These are phyloP conservation scores for Pichia scutulata DNA, from an alignment of 805 yeast genomes.

Conservation along the genomic window DNA sequence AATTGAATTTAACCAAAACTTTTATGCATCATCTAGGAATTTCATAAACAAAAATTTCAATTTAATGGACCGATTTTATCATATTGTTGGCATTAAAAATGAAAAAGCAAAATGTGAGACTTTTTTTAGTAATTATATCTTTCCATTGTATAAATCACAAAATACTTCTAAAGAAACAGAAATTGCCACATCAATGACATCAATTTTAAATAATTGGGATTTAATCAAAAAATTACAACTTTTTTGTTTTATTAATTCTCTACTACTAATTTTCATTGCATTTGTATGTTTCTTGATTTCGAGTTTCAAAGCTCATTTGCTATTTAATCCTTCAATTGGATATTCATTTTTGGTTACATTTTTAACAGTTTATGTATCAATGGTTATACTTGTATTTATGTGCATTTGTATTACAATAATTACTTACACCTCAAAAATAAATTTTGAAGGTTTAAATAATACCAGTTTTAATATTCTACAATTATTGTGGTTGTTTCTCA, in stretches of 20 bases:
- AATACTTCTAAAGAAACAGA: not conserved
- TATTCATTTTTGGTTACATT: not conserved
- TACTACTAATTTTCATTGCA: not conserved
- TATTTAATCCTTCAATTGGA: not conserved
- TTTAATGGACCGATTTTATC: not conserved
- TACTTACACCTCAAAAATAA: conserved; percentile 1
- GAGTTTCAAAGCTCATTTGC: not conserved
- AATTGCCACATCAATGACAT: conserved; percentile 1
- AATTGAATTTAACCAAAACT: conserved; percentile 8
- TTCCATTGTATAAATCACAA: conserved; percentile 9
- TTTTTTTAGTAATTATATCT: conserved; percentile 10
- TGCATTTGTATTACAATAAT: not conserved
- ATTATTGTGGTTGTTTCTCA: not conserved
- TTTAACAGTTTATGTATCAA: not conserved
- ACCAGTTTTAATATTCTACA: conserved; percentile 1
- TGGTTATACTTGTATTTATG: not conserved
- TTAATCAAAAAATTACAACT: conserved; percentile 4
- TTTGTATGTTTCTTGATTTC: not conserved
- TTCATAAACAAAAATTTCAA: not conserved
- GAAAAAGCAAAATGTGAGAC: not conserved
- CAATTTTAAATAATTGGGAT: conserved; percentile 4
- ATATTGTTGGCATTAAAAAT: not conserved
- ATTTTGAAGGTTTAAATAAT: conserved; percentile 4
- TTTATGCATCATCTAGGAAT: conserved; percentile 3
- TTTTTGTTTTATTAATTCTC: conserved; percentile 2